phyloP scores from a whole-genome alignment of 352 stramenopile species.

The Phytophthora citrophthora region DNA sequence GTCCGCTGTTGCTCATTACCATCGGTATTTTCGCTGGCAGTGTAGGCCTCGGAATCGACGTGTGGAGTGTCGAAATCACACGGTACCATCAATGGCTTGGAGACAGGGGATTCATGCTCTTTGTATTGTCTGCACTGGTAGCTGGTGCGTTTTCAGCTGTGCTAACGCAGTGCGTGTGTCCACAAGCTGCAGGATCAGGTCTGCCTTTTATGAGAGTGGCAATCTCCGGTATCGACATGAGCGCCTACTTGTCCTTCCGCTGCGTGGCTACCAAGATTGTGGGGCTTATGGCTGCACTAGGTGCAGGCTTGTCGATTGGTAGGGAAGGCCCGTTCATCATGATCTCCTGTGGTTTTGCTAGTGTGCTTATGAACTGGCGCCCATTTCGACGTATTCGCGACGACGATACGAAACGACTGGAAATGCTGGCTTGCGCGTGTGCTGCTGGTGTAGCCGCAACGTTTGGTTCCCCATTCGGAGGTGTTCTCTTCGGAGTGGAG shows the following conservation, averaged over 20 bases:
- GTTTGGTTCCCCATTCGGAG: constrained; percentile 85
- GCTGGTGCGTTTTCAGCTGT: constrained; percentile 51
- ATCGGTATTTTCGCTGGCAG: constrained; percentile 77
- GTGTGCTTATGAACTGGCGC: constrained; percentile 74
- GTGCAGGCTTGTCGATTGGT: constrained; percentile 77
- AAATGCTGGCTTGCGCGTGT: constrained; percentile 85
- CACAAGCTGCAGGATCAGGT: constrained; percentile 74
- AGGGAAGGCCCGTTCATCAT: constrained; percentile 91
- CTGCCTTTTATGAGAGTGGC: constrained; percentile 85
- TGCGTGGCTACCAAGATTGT: constrained; percentile 81
- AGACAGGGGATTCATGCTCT: constrained; percentile 61
- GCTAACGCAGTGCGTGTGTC: constrained; percentile 69
- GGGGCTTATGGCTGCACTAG: constrained; percentile 63
- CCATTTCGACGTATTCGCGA: constrained; percentile 77
- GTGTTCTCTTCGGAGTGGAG: constrained; percentile 87
- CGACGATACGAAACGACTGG: constrained; percentile 79
- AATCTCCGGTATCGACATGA: constrained; percentile 86
- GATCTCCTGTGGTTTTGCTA: constrained; percentile 86
- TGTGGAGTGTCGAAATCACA: constrained; percentile 69
- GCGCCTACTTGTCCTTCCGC: constrained; percentile 67
- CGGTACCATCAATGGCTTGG: constrained; percentile 67
- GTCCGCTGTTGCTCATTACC: constrained; percentile 63
- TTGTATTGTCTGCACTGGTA: constrained; percentile 60
- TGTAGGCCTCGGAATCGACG: constrained; percentile 68
- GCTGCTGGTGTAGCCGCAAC: constrained; percentile 86